Percentiles rank a stretch among this genome's conserved stretches.
Conservation (phyloP, 2,329 filamentous ascomycete species). For the Aspergillus floridensis region DNA sequence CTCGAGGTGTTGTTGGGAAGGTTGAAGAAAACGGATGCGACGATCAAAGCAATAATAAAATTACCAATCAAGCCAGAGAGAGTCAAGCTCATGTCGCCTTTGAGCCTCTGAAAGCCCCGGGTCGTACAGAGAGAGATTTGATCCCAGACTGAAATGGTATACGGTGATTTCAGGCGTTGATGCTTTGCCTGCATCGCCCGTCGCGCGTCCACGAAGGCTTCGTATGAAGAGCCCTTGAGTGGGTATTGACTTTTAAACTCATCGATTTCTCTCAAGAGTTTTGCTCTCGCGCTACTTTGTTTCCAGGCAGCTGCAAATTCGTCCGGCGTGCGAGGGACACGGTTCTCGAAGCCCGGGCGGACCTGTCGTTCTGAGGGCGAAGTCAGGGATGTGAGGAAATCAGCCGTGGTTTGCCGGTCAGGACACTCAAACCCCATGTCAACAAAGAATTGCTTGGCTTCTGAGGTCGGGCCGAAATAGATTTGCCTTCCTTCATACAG, state of each 20-base stretch:
- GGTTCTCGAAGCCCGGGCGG: conserved; percentile 56
- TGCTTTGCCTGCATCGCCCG: conserved; percentile 36
- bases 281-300: conserved; percentile 45
- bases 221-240: conserved; percentile 34
- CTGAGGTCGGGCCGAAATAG: conserved; percentile 62
- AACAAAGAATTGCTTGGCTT: conserved; percentile 64
- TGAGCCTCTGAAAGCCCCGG: conserved; percentile 72
- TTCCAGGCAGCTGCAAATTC: conserved; percentile 61
- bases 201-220: conserved; percentile 36
- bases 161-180: conserved; percentile 67
- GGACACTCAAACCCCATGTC: conserved; percentile 65
- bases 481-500: conserved; percentile 71
- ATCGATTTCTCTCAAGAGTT: conserved; percentile 39
- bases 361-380: conserved; percentile 58
- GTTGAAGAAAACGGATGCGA: conserved; percentile 77
- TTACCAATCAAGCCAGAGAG: conserved; percentile 64
- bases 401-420: conserved; percentile 62
- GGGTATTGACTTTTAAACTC: conserved; percentile 29
- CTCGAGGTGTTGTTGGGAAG: conserved; percentile 61
- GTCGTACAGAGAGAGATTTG: conserved; percentile 74
- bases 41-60: conserved; percentile 68
- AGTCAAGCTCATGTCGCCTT: conserved; percentile 70
- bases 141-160: conserved; percentile 70
- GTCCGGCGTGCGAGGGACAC: conserved; percentile 63
- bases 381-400: conserved; percentile 67